Evolutionary conservation across 2,329 filamentous ascomycete genomes (phyloP), one percentile per base, ranked within the genome.

Genomic region (Penicillium sp.): DNA sequence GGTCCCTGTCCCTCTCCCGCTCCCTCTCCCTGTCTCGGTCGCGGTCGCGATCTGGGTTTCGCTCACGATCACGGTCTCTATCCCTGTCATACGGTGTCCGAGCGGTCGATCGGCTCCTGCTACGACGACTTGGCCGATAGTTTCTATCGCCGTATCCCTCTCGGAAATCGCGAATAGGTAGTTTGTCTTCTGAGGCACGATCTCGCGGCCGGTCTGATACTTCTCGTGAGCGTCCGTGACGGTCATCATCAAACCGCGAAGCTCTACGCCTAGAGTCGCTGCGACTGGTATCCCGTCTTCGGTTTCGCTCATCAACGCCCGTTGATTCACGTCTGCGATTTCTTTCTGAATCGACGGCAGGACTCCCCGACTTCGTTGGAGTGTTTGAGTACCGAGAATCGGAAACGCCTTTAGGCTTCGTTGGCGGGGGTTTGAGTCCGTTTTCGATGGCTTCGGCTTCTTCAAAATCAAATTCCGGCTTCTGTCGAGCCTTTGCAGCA

Each of bases 391-490:
- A 67, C 48, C 67, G 72, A 7, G 72, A 69, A 26, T 76, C 74
- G 0, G 67, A 64, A 13, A 61, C 48, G 60, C 60, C 70, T 67
- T 73, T 71, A 41, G 69, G 61, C 60, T 73, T 64, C 26, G 71
- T 67, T n/a, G 70, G 60, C 8, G 73, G 60, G 63, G 72, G 69
- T 66, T 78, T 76, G 50, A 75, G 64, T 29, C 74, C 74, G 58
- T 76, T 75, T 59, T 80, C 78, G 51, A 78, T 75, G 6, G 73
- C 77, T 63, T 80, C 79, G 13, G 75, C 79, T 69, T 80, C 76
- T 69, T 80, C 83, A 66, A 75, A 82, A 67, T 85, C 83, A 61
- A 83, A 81, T 58, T 84, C 83, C 5, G 82, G 81, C 60, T 82
- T 80, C 63, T 81, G 78, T 44, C 77, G 76, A 3, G 81, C 78